Percentiles rank a stretch among this genome's conserved stretches.
These are phyloP conservation scores for Pseudonitzschia pungens DNA, from an alignment of 108 stramenopile genomes.

Conservation along the genomic window DNA sequence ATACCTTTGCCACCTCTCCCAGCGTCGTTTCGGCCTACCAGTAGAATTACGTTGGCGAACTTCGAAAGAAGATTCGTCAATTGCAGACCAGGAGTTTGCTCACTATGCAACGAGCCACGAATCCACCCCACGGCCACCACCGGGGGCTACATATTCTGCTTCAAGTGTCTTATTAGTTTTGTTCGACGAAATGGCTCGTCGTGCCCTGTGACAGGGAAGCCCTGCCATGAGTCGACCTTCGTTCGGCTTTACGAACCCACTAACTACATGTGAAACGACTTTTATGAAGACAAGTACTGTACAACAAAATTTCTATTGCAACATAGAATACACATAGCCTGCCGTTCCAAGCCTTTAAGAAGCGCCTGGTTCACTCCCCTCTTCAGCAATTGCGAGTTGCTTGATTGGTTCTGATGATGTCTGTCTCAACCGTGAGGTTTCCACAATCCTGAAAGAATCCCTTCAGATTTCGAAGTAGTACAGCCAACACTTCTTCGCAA, in stretches of 20 bases:
- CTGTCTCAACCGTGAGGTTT: too few relatives aligned
- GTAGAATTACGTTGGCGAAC: conserved; percentile 13
- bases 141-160: conserved; percentile 79
- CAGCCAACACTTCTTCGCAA: too few relatives aligned
- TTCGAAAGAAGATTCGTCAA: background rate
- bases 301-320: too few relatives aligned
- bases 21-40: background rate
- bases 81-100: conserved; percentile 34
- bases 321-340: too few relatives aligned
- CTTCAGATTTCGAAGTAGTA: too few relatives aligned
- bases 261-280: too few relatives aligned
- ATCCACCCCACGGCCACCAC: conserved; percentile 72
- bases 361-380: too few relatives aligned
- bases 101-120: conserved; percentile 65
- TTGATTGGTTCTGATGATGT: too few relatives aligned
- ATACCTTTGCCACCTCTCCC: conserved; percentile 27
- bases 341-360: too few relatives aligned
- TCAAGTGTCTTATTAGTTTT: conserved; percentile 55
- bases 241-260: conserved; percentile 68
- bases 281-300: too few relatives aligned
- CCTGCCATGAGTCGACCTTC: conserved; percentile 54
- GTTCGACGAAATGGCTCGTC: conserved; percentile 40
- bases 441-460: too few relatives aligned
- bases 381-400: too few relatives aligned
- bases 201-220: conserved; percentile 68